Percentiles rank a stretch among this genome's conserved stretches.
Evolutionary conservation across 2,329 filamentous ascomycete genomes (phyloP).

Genomic region (Xylariales sp.): DNA sequence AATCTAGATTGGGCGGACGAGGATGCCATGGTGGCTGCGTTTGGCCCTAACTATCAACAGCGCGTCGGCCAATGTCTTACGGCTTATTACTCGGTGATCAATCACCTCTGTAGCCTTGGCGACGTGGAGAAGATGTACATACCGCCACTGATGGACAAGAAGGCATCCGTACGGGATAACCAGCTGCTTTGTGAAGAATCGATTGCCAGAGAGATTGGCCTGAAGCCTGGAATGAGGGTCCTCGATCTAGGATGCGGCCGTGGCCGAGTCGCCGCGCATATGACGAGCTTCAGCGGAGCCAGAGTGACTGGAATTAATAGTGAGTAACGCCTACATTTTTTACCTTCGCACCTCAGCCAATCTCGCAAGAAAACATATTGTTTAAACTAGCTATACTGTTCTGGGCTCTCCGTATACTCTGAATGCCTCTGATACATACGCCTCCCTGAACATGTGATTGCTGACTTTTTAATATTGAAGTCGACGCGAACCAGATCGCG

Average conservation of each 20-base stretch:
- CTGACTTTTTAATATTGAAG: slow-evolving; percentile 23
- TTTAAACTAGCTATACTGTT: background rate
- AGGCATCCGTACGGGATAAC: slow-evolving; percentile 62
- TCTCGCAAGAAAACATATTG: background rate
- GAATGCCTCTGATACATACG: background rate
- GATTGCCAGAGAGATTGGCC: slow-evolving; percentile 59
- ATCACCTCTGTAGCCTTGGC: slow-evolving; percentile 65
- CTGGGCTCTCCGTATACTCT: too few relatives aligned
- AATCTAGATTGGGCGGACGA: slow-evolving; percentile 66
- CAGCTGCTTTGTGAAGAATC: slow-evolving; percentile 65
- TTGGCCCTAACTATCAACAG: slow-evolving; percentile 62
- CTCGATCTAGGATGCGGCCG: slow-evolving; percentile 65
- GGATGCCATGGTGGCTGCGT: slow-evolving; percentile 58
- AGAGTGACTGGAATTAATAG: slow-evolving; percentile 63
- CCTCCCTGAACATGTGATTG: background rate
- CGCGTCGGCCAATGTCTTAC: slow-evolving; percentile 63
- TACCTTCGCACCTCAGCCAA: background rate
- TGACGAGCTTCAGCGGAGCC: slow-evolving; percentile 60
- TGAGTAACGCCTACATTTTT: slow-evolving; percentile 16
- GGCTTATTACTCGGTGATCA: slow-evolving; percentile 65
- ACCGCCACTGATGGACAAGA: slow-evolving; percentile 63
- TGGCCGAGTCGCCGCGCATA: slow-evolving; percentile 65
- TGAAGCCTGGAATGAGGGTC: slow-evolving; percentile 59
- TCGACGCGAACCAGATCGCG: slow-evolving; percentile 62
- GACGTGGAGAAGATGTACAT: slow-evolving; percentile 71